Evolutionary conservation across 768 basidiomycete species (phyloP).

Genomic region (Chalciporus pseudorubinellus): DNA sequence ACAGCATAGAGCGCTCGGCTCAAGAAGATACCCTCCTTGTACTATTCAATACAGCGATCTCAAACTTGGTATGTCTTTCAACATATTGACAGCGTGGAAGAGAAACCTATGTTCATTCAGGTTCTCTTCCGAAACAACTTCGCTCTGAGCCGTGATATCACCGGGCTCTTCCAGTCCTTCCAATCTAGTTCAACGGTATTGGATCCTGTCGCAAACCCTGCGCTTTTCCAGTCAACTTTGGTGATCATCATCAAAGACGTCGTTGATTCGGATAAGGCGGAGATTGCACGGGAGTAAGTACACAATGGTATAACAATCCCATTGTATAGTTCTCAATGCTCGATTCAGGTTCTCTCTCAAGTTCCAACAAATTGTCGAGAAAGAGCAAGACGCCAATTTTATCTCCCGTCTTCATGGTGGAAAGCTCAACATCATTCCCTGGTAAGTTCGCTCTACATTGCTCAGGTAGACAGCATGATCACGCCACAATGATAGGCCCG

Average conservation of each 20-base stretch:
- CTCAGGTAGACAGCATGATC: not conserved
- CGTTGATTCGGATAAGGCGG: constrained; percentile 55
- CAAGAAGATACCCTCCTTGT: constrained; percentile 66
- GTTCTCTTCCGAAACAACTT: constrained; percentile 68
- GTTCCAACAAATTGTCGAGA: constrained; percentile 56
- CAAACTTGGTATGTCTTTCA: constrained; percentile 47
- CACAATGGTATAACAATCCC: not conserved
- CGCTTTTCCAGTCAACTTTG: constrained; percentile 56
- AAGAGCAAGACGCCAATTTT: constrained; percentile 60
- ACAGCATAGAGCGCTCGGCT: constrained; percentile 59
- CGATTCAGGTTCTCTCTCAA: constrained; percentile 49
- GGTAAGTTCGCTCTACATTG: constrained; percentile 28
- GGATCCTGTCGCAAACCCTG: constrained; percentile 56
- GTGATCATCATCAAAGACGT: constrained; percentile 71
- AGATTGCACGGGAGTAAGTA: constrained; percentile 57
- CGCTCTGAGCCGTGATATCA: constrained; percentile 58
- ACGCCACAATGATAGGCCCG: constrained; percentile 33
- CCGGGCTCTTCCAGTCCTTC: constrained; percentile 60
- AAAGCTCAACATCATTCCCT: constrained; percentile 54
- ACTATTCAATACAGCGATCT: constrained; percentile 63
- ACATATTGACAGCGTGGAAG: not conserved
- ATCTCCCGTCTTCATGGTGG: constrained; percentile 57
- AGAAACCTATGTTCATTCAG: constrained; percentile 26
- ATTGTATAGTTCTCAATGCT: not conserved
- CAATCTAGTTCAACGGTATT: constrained; percentile 54